A percentile compares a stretch with the other conserved stretches of the same genome.
phyloP scores from a whole-genome alignment of 73 alveolate species.

The Tetrahymena borealis region DNA sequence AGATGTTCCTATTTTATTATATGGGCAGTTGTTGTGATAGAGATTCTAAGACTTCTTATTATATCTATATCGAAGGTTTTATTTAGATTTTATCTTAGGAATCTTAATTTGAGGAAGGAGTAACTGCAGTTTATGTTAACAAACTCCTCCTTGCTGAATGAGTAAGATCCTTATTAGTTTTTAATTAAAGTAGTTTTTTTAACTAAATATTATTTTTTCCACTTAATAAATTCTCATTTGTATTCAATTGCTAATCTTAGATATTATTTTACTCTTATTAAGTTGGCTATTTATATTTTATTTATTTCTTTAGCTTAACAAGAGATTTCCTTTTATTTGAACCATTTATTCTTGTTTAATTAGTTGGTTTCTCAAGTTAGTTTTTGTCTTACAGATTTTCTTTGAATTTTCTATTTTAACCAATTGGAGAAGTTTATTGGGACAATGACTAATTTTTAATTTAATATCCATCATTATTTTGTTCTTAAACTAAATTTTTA shows the following conservation, averaged over 20 bases:
- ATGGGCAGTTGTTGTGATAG: no score
- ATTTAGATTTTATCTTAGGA: no score
- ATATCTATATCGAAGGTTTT: no score
- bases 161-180: not conserved
- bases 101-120: no score
- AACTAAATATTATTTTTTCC: not conserved
- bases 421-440: not conserved
- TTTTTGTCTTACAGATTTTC: not conserved
- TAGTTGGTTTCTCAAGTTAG: not conserved
- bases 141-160: not conserved
- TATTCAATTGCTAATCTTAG: no score
- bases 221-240: no score
- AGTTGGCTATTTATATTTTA: not conserved
- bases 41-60: no score
- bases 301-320: not conserved
- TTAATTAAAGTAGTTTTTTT: not conserved
- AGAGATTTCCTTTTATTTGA: not conserved
- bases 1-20: no score
- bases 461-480: not conserved
- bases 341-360: not conserved
- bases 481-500: not conserved
- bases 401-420: not conserved
- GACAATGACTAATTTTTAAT: not conserved
- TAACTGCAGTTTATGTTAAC: no score
- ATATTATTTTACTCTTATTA: not conserved